Evolutionary conservation across 768 basidiomycete species (phyloP), one percentile per base, ranked within the genome.

Genomic region (Neoboletus subvelutipes): DNA sequence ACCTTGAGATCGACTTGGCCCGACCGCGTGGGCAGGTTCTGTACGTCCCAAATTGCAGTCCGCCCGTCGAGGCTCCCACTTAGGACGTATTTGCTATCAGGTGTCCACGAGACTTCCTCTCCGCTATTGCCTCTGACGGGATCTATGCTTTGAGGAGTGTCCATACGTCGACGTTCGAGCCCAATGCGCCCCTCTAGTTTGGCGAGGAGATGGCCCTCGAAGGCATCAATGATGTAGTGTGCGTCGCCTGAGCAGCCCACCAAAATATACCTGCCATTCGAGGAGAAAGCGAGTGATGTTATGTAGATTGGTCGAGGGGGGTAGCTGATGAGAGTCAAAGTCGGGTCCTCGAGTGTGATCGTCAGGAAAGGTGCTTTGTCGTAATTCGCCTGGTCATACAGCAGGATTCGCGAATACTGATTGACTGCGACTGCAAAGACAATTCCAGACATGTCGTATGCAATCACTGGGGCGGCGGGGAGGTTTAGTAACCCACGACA

Each of bases 191-290:
- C 95, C 67, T 88, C 89, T 31, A 99, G 77, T 70, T 95, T 90
- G 9, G 88, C 90, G 8, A 97, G 75, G 7, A 97, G 75, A 61
- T 83, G 79, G 0, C 96, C 92, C 53, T 92, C 88, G 69, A 89
- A 98, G 1, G 93, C 86, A 68, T 99, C 97, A 59, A 98, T 64
- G 52, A 99, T 80, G 67, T 98, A 98, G 73, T 99, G 97, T 3
- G 88, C 90, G 66, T 90, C 85, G 8, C 90, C 90, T 3, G 94
- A 91, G 63, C 97, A 98, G 37, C 97, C 95, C 18, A 96, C 86
- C 26, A 99, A 82, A 28, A 99, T 77, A 64, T 87, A 92, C 67
- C 92, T 91, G 45, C 93, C 94, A 66, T 95, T 90, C 34, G 89
- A 84, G 13, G 93, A 95, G 75, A 98, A 98, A 1, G 86, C 75